Base-by-base conservation (phyloP, 768 basidiomycete species). In the Russula brevipes region DNA sequence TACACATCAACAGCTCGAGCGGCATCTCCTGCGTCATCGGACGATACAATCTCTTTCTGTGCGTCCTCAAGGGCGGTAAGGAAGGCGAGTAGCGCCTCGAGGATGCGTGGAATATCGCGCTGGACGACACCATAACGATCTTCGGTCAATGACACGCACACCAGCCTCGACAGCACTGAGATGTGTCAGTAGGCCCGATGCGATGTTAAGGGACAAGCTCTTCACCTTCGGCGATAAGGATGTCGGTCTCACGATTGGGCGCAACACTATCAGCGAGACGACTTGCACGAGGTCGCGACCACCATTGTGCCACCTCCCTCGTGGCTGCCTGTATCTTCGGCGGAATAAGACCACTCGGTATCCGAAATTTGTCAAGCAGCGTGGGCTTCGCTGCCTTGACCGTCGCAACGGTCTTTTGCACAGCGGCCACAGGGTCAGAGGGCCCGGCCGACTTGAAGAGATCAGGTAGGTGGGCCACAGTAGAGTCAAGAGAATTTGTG, bases 81-180 rank as follows among this genome's bases (percentile, higher is more conserved):
- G 76, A 87, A 88, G 0, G 81, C 80, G 12, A 88, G 71, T 66
- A 94, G 76, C 0, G 88, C 87, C 72, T 95, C 92, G 3, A 95
- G 72, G 35, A 92, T 84, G 63, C 83, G 85, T 0, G 91, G 88
- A 19, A 92, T 89, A 70, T 94, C 93, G 11, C 88, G 79, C 71
- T 94, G 93, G 12, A 93, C 89, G 39, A 86, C 82, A 24, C 92
- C 92, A 70, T 87, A 93, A 19, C 81, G 79, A 74, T 95, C 92
- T 72, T 94, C 93, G 1, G 79, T 77, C 14, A 94, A 75, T 4
- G 92, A 94, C 0, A 86, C 83, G 62, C 85, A 87, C 7, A 82
- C 79, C 8, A 94, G 76, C 54, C 81, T 79, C 1, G 87, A 82
- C 4, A 94, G 77, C 5, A 84, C 91, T 91, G 67, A n/a, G 14